These are phyloP conservation scores for Bryoerythrophyllum caledonicum DNA, from an alignment of 225 moss, liverwort and hornwort species.

Conservation along the genomic window DNA sequence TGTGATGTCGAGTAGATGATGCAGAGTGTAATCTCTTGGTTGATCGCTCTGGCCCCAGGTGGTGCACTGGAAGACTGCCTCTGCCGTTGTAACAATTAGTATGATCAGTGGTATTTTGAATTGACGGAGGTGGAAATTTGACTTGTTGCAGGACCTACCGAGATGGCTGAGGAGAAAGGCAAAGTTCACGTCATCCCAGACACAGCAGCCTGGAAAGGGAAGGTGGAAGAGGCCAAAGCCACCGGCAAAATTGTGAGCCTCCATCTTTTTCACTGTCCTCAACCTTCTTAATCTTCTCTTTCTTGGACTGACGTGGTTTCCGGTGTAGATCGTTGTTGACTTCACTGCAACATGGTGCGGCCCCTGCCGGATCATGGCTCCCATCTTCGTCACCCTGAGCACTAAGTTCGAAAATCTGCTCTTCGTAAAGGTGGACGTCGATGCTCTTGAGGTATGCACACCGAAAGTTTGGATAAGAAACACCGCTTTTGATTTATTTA, in stretches of 20 bases:
- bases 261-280: not conserved
- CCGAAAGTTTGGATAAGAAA: too few relatives aligned
- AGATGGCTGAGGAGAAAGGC: constrained; percentile 59
- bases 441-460: constrained; percentile 76
- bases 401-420: constrained; percentile 59
- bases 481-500: too few relatives aligned
- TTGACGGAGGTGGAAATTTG: not conserved
- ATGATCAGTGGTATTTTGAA: not conserved
- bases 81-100: too few relatives aligned
- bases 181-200: constrained; percentile 40
- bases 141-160: constrained; percentile 20
- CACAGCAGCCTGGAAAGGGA: constrained; percentile 40
- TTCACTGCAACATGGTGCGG: constrained; percentile 91
- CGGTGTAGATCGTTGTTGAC: constrained; percentile 67
- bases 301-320: not conserved
- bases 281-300: not conserved
- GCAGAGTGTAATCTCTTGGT: constrained; percentile 11
- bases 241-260: constrained; percentile 52
- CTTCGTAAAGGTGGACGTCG: constrained; percentile 88
- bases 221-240: constrained; percentile 24
- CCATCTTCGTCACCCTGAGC: constrained; percentile 63
- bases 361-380: constrained; percentile 77
- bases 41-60: not conserved
- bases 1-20: constrained; percentile 6
- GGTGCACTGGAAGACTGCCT: too few relatives aligned